A percentile compares a stretch with the other conserved stretches of the same genome.
These are phyloP conservation scores for Botrytis tulipae DNA, from an alignment of 2,329 filamentous ascomycete species.

Conservation along the genomic window DNA sequence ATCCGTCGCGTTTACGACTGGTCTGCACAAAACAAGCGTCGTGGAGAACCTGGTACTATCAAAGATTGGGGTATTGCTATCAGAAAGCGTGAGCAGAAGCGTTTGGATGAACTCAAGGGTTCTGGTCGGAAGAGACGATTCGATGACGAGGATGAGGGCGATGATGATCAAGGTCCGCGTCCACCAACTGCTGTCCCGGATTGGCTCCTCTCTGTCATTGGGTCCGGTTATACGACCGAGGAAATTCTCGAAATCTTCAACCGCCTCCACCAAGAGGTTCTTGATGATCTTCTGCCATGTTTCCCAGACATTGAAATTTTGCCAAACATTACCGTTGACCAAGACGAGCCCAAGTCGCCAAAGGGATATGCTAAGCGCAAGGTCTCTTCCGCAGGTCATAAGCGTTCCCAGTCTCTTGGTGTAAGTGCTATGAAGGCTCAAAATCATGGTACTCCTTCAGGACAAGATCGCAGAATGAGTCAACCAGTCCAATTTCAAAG, in stretches of 20 bases:
- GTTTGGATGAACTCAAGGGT: slow-evolving; percentile 46
- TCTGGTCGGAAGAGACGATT: slow-evolving; percentile 34
- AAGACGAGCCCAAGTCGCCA: slow-evolving; percentile 34
- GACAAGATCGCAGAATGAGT: slow-evolving; percentile 26
- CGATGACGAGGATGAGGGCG: slow-evolving; percentile 30
- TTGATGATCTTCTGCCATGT: slow-evolving; percentile 38
- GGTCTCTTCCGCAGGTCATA: slow-evolving; percentile 28
- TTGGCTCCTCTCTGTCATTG: slow-evolving; percentile 37
- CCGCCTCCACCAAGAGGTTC: slow-evolving; percentile 39
- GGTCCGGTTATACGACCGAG: slow-evolving; percentile 39
- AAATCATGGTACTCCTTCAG: slow-evolving; percentile 19
- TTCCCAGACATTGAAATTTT: slow-evolving; percentile 45
- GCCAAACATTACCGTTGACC: slow-evolving; percentile 39
- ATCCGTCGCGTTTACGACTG: slow-evolving; percentile 62
- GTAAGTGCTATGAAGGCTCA: slow-evolving; percentile 16
- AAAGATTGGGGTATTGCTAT: slow-evolving; percentile 60
- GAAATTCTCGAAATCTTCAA: slow-evolving; percentile 42
- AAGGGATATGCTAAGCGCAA: slow-evolving; percentile 35
- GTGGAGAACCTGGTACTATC: slow-evolving; percentile 46
- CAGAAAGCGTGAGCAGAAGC: slow-evolving; percentile 62
- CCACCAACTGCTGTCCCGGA: slow-evolving; percentile 38
- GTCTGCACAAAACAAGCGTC: slow-evolving; percentile 51
- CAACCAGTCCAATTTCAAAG: slow-evolving; percentile 17
- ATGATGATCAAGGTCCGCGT: slow-evolving; percentile 29
- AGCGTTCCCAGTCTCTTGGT: slow-evolving; percentile 38